phyloP scores from a whole-genome alignment of 2,329 filamentous ascomycete species.

The Sporothrix euskadiensis region DNA sequence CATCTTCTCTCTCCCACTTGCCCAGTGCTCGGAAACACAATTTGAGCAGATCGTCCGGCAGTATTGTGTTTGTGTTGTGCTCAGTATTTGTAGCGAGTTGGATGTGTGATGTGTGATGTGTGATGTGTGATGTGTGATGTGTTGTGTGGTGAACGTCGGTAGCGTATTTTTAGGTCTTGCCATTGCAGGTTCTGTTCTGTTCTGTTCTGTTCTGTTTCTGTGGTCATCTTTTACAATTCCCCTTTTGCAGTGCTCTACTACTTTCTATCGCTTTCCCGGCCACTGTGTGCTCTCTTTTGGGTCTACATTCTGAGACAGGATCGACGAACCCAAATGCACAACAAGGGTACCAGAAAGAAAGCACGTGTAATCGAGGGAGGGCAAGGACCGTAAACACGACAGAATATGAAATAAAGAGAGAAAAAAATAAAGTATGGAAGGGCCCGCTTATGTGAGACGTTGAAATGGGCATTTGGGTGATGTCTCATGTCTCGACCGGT shows the following conservation, averaged over 20 bases:
- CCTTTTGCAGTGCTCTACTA: background rate
- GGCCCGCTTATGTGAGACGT: slow-evolving; percentile 11
- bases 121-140: no score
- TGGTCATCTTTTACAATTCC: background rate
- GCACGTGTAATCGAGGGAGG: background rate
- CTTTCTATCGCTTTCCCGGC: background rate
- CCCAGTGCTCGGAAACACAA: background rate
- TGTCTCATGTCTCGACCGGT: background rate
- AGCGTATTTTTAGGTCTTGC: slow-evolving; percentile 9
- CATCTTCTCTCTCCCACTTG: background rate
- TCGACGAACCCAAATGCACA: slow-evolving; percentile 3
- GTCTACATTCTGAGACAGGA: slow-evolving; percentile 3
- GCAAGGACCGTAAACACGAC: background rate
- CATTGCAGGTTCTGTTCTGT: background rate
- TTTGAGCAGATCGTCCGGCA: background rate
- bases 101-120: background rate
- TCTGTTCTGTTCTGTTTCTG: background rate
- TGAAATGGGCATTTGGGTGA: background rate
- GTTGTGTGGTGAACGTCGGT: background rate
- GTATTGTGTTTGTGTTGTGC: background rate
- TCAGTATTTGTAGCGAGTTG: background rate
- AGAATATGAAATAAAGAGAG: background rate
- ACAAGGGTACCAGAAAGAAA: background rate
- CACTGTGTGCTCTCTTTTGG: background rate
- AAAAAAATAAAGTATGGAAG: background rate